These are phyloP conservation scores for Cercospora zeae-maydis DNA, from an alignment of 2,329 filamentous ascomycete genomes.

Conservation along the genomic window DNA sequence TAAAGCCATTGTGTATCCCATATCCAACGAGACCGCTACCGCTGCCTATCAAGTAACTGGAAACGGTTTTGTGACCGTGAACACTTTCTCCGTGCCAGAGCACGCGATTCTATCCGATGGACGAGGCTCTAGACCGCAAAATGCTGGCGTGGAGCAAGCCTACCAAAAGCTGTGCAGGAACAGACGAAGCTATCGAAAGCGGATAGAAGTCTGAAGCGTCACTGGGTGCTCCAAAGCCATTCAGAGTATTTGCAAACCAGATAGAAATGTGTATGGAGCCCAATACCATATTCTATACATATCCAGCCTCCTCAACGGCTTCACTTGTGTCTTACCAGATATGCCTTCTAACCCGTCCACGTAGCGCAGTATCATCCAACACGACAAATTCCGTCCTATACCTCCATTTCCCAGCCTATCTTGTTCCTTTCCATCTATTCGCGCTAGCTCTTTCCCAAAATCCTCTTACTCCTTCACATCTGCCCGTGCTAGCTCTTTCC, in stretches of 20 bases:
- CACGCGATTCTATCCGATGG: neutral
- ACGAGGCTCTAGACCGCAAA: neutral
- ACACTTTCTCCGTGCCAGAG: neutral
- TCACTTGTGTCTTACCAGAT: neutral
- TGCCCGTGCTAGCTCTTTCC: too few species aligned
- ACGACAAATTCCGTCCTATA: too few species aligned
- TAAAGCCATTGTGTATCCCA: neutral
- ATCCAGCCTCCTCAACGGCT: neutral
- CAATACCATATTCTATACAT: neutral
- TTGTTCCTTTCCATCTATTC: too few species aligned
- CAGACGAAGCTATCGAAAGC: neutral
- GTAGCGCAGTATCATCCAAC: neutral
- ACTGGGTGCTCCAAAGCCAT: neutral
- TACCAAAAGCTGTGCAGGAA: neutral
- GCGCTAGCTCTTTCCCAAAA: too few species aligned
- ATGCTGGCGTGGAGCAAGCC: neutral
- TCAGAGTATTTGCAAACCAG: neutral
- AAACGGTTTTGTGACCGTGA: neutral
- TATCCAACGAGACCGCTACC: neutral
- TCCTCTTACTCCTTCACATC: neutral
- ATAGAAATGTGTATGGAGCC: neutral
- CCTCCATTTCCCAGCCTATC: too few species aligned
- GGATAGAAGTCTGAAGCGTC: neutral
- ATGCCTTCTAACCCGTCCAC: neutral
- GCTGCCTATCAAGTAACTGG: neutral